Evolutionary conservation across 208 protist species (phyloP).

Genomic region (Trypanosoma boissoni): DNA sequence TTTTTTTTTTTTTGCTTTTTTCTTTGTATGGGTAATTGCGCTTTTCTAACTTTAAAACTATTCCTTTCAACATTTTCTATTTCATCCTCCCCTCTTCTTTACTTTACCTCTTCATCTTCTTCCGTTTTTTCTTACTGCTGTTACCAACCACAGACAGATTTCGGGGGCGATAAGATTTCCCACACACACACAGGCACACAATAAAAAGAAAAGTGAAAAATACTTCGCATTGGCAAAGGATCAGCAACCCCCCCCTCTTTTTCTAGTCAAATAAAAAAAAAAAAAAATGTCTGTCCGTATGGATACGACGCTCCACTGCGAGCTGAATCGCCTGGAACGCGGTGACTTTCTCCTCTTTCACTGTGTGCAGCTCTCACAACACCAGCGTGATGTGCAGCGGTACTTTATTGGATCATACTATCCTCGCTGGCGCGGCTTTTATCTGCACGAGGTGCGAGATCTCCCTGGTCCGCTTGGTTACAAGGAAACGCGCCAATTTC

Average conservation of each 20-base stretch:
- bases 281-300: slow-evolving; percentile 63
- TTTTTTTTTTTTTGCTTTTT: not conserved
- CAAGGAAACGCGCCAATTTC: slow-evolving; percentile 67
- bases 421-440: slow-evolving; percentile 87
- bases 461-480: slow-evolving; percentile 81
- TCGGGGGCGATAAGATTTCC: too few species aligned
- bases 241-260: too few species aligned
- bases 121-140: too few species aligned
- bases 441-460: slow-evolving; percentile 86
- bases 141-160: too few species aligned
- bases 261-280: too few species aligned
- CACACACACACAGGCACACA: too few species aligned
- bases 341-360: slow-evolving; percentile 82
- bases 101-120: too few species aligned
- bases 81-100: too few species aligned
- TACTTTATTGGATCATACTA: slow-evolving; percentile 91
- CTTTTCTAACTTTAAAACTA: too few species aligned
- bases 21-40: too few species aligned
- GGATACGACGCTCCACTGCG: slow-evolving; percentile 80
- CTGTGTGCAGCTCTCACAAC: slow-evolving; percentile 69
- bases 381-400: slow-evolving; percentile 63
- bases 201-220: not conserved
- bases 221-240: not conserved
- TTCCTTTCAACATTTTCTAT: too few species aligned
- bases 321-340: slow-evolving; percentile 72